Conservation (phyloP, 257 asterid genomes). For the Ajuga chamaepitys region DNA sequence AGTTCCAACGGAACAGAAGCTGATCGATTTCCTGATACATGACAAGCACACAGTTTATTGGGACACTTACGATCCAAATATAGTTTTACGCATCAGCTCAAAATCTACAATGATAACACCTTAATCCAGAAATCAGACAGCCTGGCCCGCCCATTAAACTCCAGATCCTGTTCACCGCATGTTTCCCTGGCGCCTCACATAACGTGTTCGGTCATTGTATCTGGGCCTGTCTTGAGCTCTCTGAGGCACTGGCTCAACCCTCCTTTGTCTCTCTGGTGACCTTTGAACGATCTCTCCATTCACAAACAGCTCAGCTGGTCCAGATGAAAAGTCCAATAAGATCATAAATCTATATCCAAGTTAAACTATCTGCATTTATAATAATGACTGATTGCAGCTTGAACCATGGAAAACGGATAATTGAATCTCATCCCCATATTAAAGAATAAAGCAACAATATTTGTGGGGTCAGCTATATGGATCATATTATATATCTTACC, state of each 20-base stretch:
- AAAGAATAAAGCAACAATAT: neutral
- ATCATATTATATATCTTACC: no score
- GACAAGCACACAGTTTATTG: no score
- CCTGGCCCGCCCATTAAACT: no score
- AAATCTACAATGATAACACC: no score
- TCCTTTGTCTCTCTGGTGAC: conserved; percentile 93
- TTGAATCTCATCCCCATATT: neutral
- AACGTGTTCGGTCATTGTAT: conserved; percentile 84
- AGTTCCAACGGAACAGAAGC: no score
- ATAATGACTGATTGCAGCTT: neutral
- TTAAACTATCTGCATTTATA: neutral
- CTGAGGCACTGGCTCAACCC: conserved; percentile 93
- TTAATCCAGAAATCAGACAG: no score
- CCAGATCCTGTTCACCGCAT: conserved; percentile 22
- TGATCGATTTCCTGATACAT: no score
- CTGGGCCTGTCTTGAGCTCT: conserved; percentile 88
- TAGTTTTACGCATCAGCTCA: no score
- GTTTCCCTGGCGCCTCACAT: conserved; percentile 74
- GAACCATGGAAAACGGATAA: neutral
- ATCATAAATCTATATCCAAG: neutral
- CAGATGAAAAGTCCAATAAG: neutral
- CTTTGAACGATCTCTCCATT: conserved; percentile 91
- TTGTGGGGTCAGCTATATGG: neutral
- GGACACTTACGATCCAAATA: no score
- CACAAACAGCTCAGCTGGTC: conserved; percentile 76